Conservation (phyloP, 1,139 yeast species). For the Candida gigantensis region DNA sequence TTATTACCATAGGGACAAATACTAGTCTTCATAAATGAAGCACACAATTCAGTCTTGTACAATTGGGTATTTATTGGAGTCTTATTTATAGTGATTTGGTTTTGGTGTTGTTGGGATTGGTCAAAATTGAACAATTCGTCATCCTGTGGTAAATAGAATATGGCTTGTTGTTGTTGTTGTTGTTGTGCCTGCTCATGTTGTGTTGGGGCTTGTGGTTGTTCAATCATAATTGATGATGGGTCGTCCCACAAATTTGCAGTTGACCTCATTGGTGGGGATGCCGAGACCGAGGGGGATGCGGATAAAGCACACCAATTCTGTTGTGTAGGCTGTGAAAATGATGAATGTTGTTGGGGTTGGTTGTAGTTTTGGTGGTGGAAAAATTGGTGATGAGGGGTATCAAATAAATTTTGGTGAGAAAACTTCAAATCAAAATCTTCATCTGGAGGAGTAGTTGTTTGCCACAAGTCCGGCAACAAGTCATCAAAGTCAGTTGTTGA, state of each 20-base stretch:
- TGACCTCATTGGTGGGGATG: slow-evolving; percentile 10
- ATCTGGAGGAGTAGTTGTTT: slow-evolving; percentile 20
- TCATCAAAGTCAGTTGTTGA: slow-evolving; percentile 26
- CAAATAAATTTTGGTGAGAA: slow-evolving; percentile 1
- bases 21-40: slow-evolving; percentile 71
- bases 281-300: slow-evolving; percentile 8
- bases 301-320: slow-evolving; percentile 6
- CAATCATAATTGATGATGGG: neutral
- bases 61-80: slow-evolving; percentile 60
- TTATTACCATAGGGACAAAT: slow-evolving; percentile 84
- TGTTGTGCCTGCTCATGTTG: slow-evolving; percentile 3
- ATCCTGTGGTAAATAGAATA: slow-evolving; percentile 7
- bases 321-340: slow-evolving; percentile 5
- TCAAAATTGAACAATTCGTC: slow-evolving; percentile 31
- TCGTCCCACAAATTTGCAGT: no score
- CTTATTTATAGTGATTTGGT: slow-evolving; percentile 2
- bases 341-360: slow-evolving; percentile 2
- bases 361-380: slow-evolving; percentile 1
- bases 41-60: slow-evolving; percentile 90
- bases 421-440: slow-evolving; percentile 13
- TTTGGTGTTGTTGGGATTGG: slow-evolving; percentile 14
- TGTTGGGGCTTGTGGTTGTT: neutral
- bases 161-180: slow-evolving; percentile 5
- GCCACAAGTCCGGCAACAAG: slow-evolving; percentile 41
- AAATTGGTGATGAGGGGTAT: slow-evolving; percentile 5